Evolutionary conservation across 2,329 filamentous ascomycete species (phyloP), one percentile per base, ranked within the genome.

Genomic region (Sporothrix globosa): DNA sequence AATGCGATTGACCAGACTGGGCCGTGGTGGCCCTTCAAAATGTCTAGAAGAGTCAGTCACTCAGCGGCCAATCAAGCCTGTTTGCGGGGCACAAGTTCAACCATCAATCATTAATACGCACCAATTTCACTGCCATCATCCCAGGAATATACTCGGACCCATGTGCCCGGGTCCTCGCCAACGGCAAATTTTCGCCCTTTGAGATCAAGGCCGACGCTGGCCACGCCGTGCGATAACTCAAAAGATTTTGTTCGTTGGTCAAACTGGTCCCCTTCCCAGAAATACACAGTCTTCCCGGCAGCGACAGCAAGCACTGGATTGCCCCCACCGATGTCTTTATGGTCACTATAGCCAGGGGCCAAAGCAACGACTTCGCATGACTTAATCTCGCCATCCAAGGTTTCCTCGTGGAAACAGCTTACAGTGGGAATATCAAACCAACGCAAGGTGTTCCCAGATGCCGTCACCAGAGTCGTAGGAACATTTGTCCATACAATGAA

Each of bases 1-100:
- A 97, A 99, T 70, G 91, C 91, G 72, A 96, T 90, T 6, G 93
- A 97, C 96, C 96, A 99, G 73, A 99, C 96, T 1, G 95, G 95
- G 1, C 96, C 96, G 77, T 99, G 96, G 76, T 99, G 96, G 30
- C 96, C 96, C 81, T 97, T 97, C 82, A 97, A 92, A 14, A 95
- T 91, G 79, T 98, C 96, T 91, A 27, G 27, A 27, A 11, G 60
- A 34, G 54, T 68, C 21, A 53, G 58, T 34, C 27, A 17, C 5
- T 39, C 4, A 30, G 19, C 41, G 19, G 48, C 14, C 17, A 50
- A 10, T 50, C 48, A n/a, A 6, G 3, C 19, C 19, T 9, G 19
- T 50, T 19, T 50, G 48, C 19, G 5, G 44, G 17, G 19, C 14
- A 19, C 19, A n/a, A 50, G 41, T 50, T 50, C 19, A 9, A 27